phyloP scores from a whole-genome alignment of 768 basidiomycete species.

The Pulveroboletus ravenelii region DNA sequence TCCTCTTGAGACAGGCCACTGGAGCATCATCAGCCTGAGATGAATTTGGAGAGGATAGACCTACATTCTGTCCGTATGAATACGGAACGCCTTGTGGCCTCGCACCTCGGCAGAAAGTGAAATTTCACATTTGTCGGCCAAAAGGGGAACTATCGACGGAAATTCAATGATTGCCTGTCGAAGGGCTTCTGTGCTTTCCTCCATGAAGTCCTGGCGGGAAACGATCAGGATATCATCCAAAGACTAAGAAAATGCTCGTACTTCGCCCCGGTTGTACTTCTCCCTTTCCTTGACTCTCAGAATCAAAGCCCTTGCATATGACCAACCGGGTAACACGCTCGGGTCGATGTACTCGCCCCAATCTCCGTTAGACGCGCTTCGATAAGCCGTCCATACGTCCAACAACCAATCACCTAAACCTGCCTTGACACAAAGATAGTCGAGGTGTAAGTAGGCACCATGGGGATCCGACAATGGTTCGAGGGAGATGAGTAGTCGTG shows the following conservation, averaged over 20 bases:
- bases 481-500: constrained; percentile 76
- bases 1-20: constrained; percentile 37
- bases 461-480: constrained; percentile 90
- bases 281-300: constrained; percentile 49
- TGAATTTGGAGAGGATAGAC: constrained; percentile 13
- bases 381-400: constrained; percentile 43
- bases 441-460: constrained; percentile 76
- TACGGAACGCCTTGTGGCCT: constrained; percentile 58
- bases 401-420: constrained; percentile 80
- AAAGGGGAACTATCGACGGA: constrained; percentile 74
- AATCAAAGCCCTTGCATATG: constrained; percentile 67
- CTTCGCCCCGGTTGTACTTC: constrained; percentile 39
- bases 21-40: constrained; percentile 8
- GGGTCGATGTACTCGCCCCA: constrained; percentile 41
- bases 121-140: constrained; percentile 84
- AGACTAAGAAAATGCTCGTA: constrained; percentile 5
- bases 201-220: constrained; percentile 40
- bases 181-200: constrained; percentile 62
- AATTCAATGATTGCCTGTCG: constrained; percentile 70
- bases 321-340: constrained; percentile 71
- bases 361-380: constrained; percentile 4
- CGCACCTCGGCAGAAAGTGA: constrained; percentile 54
- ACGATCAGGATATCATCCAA: constrained; percentile 1
- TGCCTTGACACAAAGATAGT: constrained; percentile 79
- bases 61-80: constrained; percentile 66